Conservation (phyloP, 805 yeast genomes). For the Komagataella populi region DNA sequence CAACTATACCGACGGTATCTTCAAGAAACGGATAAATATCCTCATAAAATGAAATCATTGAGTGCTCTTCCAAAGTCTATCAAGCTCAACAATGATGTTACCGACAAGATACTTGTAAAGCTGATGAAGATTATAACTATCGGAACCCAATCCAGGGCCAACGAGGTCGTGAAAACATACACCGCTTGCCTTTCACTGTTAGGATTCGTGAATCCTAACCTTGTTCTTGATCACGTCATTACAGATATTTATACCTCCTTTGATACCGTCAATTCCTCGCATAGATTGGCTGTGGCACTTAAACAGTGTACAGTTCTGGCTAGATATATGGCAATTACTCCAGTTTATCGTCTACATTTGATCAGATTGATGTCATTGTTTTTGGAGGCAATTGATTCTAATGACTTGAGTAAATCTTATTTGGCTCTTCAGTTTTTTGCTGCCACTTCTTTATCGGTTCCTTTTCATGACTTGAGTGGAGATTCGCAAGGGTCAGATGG, state of each 20-base stretch:
- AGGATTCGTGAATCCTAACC: conserved; percentile 44
- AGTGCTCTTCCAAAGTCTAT: conserved; percentile 10
- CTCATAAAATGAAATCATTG: conserved; percentile 8
- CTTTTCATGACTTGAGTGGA: conserved; percentile 46
- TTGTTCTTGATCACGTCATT: conserved; percentile 38
- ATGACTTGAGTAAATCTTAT: conserved; percentile 65
- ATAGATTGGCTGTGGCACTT: conserved; percentile 64
- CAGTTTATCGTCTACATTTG: conserved; percentile 62
- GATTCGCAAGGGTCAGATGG: conserved; percentile 24
- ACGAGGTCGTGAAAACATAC: conserved; percentile 40
- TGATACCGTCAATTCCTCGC: conserved; percentile 55
- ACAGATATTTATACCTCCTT: conserved; percentile 70
- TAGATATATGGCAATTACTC: conserved; percentile 50
- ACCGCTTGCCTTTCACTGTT: conserved; percentile 48
- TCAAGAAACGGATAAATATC: conserved; percentile 26
- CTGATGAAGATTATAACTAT: conserved; percentile 36
- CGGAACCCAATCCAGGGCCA: conserved; percentile 71
- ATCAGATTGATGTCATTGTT: conserved; percentile 59
- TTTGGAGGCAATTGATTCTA: conserved; percentile 77
- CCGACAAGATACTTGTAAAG: conserved; percentile 7
- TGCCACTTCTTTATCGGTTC: conserved; percentile 57
- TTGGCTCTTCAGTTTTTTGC: conserved; percentile 58
- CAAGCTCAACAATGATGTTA: conserved; percentile 12
- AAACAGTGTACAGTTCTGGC: conserved; percentile 51
- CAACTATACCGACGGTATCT: conserved; percentile 46